These are phyloP conservation scores for Agrostemma githago DNA, from an alignment of 148 eudicot species.

Conservation along the genomic window DNA sequence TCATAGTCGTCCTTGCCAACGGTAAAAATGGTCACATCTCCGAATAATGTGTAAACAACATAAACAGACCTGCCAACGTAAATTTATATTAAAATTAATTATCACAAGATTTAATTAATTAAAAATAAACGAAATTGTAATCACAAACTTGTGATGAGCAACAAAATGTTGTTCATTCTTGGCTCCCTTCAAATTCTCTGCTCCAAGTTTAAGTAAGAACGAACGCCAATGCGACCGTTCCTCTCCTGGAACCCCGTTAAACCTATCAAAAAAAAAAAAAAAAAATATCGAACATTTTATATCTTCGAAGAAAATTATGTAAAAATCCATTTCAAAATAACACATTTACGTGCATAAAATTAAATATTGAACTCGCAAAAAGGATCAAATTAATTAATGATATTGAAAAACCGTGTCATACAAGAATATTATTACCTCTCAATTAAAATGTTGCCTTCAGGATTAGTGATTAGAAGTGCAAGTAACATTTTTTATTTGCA, in stretches of 20 bases:
- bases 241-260: constrained; percentile 28
- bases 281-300: neutral
- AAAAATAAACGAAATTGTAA: neutral
- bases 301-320: neutral
- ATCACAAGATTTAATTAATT: neutral
- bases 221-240: constrained; percentile 30
- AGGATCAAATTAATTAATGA: neutral
- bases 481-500: constrained; percentile 12
- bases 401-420: too few species aligned
- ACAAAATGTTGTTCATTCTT: constrained; percentile 21
- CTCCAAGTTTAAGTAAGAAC: constrained; percentile 28
- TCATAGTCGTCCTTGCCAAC: constrained; percentile 28
- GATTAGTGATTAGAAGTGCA: constrained; percentile 26
- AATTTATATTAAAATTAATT: too few species aligned
- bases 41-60: constrained; percentile 20
- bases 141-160: constrained; percentile 28
- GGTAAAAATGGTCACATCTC: constrained; percentile 23
- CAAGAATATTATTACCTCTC: constrained; percentile 9
- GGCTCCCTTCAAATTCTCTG: constrained; percentile 17
- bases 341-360: too few species aligned
- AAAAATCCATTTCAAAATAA: too few species aligned
- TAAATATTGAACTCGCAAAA: too few species aligned
- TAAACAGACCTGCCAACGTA: constrained; percentile 17
- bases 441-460: constrained; percentile 26
- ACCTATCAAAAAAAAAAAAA: neutral